A percentile compares a stretch with the other conserved stretches of the same genome.
Evolutionary conservation across 768 basidiomycete genomes (phyloP).

Genomic region (Cystobasidium tubakii): DNA sequence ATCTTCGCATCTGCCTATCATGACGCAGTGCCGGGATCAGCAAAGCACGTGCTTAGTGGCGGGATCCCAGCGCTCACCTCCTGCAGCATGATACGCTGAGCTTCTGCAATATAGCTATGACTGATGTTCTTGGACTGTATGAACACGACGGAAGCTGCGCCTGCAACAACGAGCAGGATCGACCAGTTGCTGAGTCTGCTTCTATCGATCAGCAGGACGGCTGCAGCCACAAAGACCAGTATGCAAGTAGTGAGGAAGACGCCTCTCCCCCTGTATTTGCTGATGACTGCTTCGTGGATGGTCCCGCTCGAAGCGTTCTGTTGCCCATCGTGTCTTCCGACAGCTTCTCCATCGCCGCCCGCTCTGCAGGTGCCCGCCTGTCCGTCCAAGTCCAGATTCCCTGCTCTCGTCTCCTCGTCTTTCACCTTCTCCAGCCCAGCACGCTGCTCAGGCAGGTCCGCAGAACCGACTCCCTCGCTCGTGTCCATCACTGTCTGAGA

Average conservation of each 20-base stretch:
- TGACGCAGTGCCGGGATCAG: slow-evolving; percentile 2
- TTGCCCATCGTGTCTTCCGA: not conserved
- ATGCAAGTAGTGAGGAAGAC: not conserved
- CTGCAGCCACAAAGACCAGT: not conserved
- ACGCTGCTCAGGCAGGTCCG: not conserved
- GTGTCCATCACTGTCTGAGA: not conserved
- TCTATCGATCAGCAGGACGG: not conserved
- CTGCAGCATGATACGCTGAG: not conserved
- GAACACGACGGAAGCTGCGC: not conserved
- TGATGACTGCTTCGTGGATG: slow-evolving; percentile 3
- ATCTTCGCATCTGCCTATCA: not conserved
- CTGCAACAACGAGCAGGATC: not conserved
- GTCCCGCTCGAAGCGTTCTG: not conserved
- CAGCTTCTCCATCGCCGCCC: too few relatives aligned
- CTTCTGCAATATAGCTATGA: not conserved
- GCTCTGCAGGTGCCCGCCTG: too few relatives aligned
- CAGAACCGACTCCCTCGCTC: not conserved
- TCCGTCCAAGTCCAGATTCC: not conserved
- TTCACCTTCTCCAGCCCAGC: not conserved
- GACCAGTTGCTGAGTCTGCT: not conserved
- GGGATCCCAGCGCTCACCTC: not conserved
- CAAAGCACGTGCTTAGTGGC: slow-evolving; percentile 1
- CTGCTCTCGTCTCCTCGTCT: not conserved
- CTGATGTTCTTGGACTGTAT: slow-evolving; percentile 4
- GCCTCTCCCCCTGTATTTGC: slow-evolving; percentile 2